Percentiles rank a stretch among this genome's conserved stretches.
Evolutionary conservation across 2,329 filamentous ascomycete genomes (phyloP).

Genomic region (Plenodomus tracheiphilus): DNA sequence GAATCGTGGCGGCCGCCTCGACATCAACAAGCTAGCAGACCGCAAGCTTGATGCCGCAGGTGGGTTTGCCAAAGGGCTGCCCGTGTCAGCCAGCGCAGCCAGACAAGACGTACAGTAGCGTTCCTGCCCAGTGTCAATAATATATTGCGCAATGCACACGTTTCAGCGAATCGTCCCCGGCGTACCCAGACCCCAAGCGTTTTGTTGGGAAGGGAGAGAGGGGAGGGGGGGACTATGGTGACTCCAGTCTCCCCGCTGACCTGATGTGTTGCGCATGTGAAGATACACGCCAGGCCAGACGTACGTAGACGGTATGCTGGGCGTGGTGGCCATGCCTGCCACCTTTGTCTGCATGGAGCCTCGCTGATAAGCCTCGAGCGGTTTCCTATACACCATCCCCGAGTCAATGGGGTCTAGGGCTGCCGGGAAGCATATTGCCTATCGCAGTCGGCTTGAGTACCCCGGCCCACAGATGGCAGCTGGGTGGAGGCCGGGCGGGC

Average conservation of each 20-base stretch:
- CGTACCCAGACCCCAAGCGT: background rate
- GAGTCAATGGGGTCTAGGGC: background rate
- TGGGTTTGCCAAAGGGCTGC: background rate
- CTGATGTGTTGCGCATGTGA: background rate
- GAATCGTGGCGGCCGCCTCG: conserved; percentile 6
- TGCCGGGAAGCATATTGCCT: conserved; percentile 1
- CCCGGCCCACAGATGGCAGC: background rate
- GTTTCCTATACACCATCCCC: conserved; percentile 21
- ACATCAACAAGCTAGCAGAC: background rate
- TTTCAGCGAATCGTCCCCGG: background rate
- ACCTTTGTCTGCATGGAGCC: background rate
- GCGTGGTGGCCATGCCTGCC: background rate
- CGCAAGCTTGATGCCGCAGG: no score
- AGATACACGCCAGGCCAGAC: background rate
- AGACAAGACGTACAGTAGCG: background rate
- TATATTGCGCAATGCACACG: background rate
- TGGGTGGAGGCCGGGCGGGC: background rate
- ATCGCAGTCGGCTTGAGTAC: conserved; percentile 2
- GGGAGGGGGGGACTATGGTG: background rate
- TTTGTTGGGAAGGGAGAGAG: background rate
- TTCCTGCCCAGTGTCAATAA: background rate
- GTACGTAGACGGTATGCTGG: background rate
- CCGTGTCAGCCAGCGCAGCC: background rate
- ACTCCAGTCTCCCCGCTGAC: background rate
- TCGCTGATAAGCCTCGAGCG: background rate